Percentiles rank a stretch among this genome's conserved stretches.
Evolutionary conservation across 176 grass and related monocot species (phyloP).

Genomic region (Musa itinerans): DNA sequence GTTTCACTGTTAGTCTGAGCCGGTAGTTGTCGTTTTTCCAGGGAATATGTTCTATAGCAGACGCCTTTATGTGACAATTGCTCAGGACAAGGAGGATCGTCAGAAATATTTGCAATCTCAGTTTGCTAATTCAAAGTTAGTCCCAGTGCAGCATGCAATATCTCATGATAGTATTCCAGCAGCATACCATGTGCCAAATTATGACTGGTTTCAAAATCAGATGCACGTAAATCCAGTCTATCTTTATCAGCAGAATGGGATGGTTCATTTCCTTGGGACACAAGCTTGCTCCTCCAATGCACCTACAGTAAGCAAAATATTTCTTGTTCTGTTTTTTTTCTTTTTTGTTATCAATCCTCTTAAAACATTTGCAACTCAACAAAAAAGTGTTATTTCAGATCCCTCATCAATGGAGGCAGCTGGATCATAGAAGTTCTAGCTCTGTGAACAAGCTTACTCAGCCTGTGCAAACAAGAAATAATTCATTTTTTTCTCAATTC

Average conservation of each 20-base stretch:
- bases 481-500: not conserved
- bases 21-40: not conserved
- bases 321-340: not conserved
- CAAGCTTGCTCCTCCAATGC: not conserved
- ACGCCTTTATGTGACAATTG: slow-evolving; percentile 6
- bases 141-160: not conserved
- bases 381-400: not conserved
- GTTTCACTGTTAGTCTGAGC: not conserved
- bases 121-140: not conserved
- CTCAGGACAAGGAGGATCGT: not conserved
- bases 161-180: not conserved
- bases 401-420: slow-evolving; percentile 11
- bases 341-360: not conserved
- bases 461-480: not conserved
- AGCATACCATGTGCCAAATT: not conserved
- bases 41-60: not conserved
- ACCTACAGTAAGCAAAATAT: not conserved
- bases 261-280: too few relatives aligned
- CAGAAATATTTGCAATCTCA: not conserved
- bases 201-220: not conserved
- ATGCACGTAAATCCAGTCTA: too few relatives aligned
- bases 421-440: not conserved
- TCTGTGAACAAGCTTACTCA: not conserved
- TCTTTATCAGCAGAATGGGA: too few relatives aligned
- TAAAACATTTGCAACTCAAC: not conserved